A percentile compares a stretch with the other conserved stretches of the same genome.
Evolutionary conservation across 2,329 filamentous ascomycete genomes (phyloP).

Genomic region (Penicillium concentricum): DNA sequence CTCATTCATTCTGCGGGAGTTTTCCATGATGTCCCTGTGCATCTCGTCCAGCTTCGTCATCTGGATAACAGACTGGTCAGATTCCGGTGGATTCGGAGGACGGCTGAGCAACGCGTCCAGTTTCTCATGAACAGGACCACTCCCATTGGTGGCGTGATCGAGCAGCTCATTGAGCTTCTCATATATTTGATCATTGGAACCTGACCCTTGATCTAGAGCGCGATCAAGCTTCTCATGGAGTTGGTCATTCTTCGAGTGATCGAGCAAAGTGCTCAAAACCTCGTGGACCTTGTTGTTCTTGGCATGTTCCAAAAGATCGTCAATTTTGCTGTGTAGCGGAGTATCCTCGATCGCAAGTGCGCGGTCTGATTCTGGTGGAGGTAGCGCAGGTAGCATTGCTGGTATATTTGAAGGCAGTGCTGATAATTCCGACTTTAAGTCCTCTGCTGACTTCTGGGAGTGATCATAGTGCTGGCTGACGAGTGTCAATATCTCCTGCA

Average conservation of each 20-base stretch:
- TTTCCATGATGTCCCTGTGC: slow-evolving; percentile 80
- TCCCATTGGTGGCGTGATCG: slow-evolving; percentile 31
- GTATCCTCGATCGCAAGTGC: slow-evolving; percentile 55
- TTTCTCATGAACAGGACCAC: slow-evolving; percentile 35
- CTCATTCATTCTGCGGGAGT: slow-evolving; percentile 77
- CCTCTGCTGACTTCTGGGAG: slow-evolving; percentile 66
- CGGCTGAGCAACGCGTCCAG: slow-evolving; percentile 54
- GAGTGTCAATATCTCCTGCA: slow-evolving; percentile 80
- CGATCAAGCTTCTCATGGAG: slow-evolving; percentile 61
- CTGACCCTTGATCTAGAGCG: slow-evolving; percentile 37
- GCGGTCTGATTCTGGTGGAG: slow-evolving; percentile 32
- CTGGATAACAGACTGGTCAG: slow-evolving; percentile 69
- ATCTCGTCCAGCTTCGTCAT: slow-evolving; percentile 85
- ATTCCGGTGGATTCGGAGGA: slow-evolving; percentile 52
- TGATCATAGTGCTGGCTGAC: slow-evolving; percentile 88
- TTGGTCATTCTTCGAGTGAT: slow-evolving; percentile 50
- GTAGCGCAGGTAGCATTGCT: slow-evolving; percentile 55
- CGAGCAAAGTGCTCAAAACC: slow-evolving; percentile 52
- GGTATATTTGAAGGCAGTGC: slow-evolving; percentile 53
- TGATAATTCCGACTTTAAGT: slow-evolving; percentile 58
- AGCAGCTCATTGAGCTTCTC: slow-evolving; percentile 55
- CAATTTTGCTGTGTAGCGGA: slow-evolving; percentile 60
- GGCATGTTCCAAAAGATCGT: slow-evolving; percentile 43
- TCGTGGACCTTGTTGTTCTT: slow-evolving; percentile 58
- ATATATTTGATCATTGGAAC: slow-evolving; percentile 47